Conservation (phyloP, 192 early-diverging fungal genomes). For the Kickxella alabastrina region DNA sequence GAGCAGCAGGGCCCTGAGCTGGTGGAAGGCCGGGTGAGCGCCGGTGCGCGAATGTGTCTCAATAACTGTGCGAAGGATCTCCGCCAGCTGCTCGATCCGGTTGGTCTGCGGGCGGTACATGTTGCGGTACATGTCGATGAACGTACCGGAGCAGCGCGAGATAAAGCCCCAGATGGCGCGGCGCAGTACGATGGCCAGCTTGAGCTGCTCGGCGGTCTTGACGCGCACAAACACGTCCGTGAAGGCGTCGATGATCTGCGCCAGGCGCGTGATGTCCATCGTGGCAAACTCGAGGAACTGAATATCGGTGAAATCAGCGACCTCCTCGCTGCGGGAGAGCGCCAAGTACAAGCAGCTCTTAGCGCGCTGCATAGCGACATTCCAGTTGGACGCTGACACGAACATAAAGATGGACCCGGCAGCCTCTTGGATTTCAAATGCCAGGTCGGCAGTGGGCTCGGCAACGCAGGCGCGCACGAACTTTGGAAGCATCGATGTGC, state of each 20-base stretch:
- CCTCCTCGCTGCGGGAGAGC: constrained; percentile 63
- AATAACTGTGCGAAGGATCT: constrained; percentile 36
- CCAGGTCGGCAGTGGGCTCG: constrained; percentile 36
- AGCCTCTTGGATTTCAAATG: constrained; percentile 70
- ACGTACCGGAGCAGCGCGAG: constrained; percentile 78
- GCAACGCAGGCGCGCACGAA: constrained; percentile 55
- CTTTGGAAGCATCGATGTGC: constrained; percentile 33
- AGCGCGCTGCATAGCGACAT: constrained; percentile 67
- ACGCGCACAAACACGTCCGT: constrained; percentile 51
- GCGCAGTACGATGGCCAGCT: constrained; percentile 71
- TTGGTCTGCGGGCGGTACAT: constrained; percentile 24
- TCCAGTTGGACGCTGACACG: constrained; percentile 88
- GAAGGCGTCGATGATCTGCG: constrained; percentile 57
- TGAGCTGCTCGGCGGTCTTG: constrained; percentile 67
- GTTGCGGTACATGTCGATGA: constrained; percentile 68
- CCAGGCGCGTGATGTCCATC: constrained; percentile 70
- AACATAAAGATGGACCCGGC: constrained; percentile 83
- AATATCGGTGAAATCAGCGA: constrained; percentile 74
- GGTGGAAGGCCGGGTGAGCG: constrained; percentile 76
- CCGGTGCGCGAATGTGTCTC: constrained; percentile 60
- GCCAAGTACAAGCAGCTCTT: constrained; percentile 63
- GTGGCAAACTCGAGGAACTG: constrained; percentile 82
- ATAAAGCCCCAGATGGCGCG: constrained; percentile 93
- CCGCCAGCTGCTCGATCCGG: constrained; percentile 38
- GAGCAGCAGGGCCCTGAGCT: constrained; percentile 80